These are phyloP conservation scores for Scedosporium boydii DNA, from an alignment of 2,329 filamentous ascomycete species.

Conservation along the genomic window DNA sequence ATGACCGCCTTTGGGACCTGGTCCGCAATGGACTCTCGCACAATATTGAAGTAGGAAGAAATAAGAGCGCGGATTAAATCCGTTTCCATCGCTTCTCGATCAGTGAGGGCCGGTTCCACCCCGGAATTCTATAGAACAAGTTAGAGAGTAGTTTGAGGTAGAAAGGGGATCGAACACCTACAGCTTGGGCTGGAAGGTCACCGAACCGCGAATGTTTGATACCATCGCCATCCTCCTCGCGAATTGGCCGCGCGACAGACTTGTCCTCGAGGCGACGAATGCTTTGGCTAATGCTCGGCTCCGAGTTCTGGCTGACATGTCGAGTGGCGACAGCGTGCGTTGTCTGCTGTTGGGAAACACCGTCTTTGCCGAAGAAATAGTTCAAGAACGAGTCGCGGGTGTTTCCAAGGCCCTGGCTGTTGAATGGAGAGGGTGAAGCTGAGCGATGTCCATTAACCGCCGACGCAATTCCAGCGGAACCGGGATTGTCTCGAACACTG, in stretches of 20 bases:
- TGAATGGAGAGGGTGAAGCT: constrained; percentile 52
- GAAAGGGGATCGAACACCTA: constrained; percentile 30
- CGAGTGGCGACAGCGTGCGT: constrained; percentile 24
- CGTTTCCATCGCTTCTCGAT: constrained; percentile 93
- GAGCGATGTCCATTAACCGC: constrained; percentile 58
- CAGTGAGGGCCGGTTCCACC: constrained; percentile 79
- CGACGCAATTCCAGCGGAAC: constrained; percentile 48
- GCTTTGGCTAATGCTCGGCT: constrained; percentile 76
- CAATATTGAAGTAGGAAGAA: constrained; percentile 98
- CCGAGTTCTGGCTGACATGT: constrained; percentile 69
- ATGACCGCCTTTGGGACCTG: constrained; percentile 98
- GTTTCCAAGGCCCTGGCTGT: constrained; percentile 47
- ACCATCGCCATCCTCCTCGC: constrained; percentile 23
- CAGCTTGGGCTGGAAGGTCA: constrained; percentile 43
- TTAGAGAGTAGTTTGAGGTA: constrained; percentile 13
- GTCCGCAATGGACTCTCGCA: constrained; percentile 95
- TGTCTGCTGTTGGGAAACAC: constrained; percentile 29
- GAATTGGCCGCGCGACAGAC: constrained; percentile 39
- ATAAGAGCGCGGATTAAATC: constrained; percentile 95
- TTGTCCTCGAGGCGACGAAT: constrained; percentile 62
- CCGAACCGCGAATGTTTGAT: constrained; percentile 15
- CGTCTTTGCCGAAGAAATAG: constrained; percentile 98
- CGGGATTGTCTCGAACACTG: constrained; percentile 58
- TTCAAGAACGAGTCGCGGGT: constrained; percentile 89
- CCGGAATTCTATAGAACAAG: constrained; percentile 36